Conservation (phyloP, 208 protist species). For the Spongospora subterranea region DNA sequence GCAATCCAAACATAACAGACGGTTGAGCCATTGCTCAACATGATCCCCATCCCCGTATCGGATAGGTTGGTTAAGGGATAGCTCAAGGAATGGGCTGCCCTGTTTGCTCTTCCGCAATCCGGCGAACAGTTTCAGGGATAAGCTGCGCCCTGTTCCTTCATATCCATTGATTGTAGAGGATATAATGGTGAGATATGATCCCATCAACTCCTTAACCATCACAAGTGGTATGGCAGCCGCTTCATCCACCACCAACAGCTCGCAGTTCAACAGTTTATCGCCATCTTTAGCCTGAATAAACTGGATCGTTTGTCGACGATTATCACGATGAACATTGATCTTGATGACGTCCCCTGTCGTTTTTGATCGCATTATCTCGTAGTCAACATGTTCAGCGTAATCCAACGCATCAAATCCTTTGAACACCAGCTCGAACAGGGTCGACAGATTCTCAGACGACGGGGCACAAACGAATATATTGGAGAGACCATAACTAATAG, state of each 20-base stretch:
- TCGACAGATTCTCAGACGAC: conserved; percentile 84
- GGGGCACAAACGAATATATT: conserved; percentile 99
- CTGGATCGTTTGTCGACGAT: conserved; percentile 97
- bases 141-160: conserved; percentile 96
- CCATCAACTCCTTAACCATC: conserved; percentile 92
- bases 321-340: conserved; percentile 91
- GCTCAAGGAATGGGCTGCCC: conserved; percentile 73
- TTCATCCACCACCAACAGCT: conserved; percentile 97
- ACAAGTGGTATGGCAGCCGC: conserved; percentile 98
- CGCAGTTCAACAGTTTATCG: conserved; percentile 59
- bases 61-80: conserved; percentile 95
- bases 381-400: conserved; percentile 93
- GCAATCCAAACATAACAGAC: conserved; percentile 30
- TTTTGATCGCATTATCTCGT: conserved; percentile 83
- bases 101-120: conserved; percentile 83
- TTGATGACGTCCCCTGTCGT: conserved; percentile 62
- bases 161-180: conserved; percentile 98
- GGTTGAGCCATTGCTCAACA: conserved; percentile 93
- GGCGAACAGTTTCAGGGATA: conserved; percentile 98
- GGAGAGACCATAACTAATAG: conserved; percentile 95
- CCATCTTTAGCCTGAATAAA: conserved; percentile 87
- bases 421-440: conserved; percentile 99
- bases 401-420: conserved; percentile 89
- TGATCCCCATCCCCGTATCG: conserved; percentile 91
- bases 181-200: conserved; percentile 97